These are phyloP conservation scores for Blastobotrys terrestris DNA, from an alignment of 805 yeast species.

Conservation along the genomic window DNA sequence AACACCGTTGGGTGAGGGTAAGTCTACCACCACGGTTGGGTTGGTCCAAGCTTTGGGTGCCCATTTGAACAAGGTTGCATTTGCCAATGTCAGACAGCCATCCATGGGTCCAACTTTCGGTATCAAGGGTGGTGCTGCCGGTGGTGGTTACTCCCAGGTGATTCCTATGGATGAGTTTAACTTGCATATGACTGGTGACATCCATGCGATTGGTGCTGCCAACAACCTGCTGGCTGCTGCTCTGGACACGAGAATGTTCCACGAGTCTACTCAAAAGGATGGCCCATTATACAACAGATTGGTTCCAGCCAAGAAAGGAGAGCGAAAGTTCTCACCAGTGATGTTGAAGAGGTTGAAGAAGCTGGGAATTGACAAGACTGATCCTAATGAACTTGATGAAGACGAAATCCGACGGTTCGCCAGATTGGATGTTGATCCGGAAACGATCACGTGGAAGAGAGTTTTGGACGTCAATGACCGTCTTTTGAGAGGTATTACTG, in stretches of 20 bases:
- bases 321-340: conserved; percentile 68
- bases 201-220: conserved; percentile 93
- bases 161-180: conserved; percentile 99
- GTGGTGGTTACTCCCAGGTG: conserved; percentile 97
- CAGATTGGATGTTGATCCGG: conserved; percentile 82
- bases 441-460: conserved; percentile 84
- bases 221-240: conserved; percentile 94
- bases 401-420: conserved; percentile 74
- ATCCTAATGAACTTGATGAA: conserved; percentile 70
- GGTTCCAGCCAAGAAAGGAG: conserved; percentile 77
- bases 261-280: conserved; percentile 81
- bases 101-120: conserved; percentile 99
- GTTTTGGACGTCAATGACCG: conserved; percentile 95
- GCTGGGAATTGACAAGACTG: conserved; percentile 68
- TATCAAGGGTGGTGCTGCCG: conserved; percentile 99
- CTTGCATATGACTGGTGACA: conserved; percentile 96
- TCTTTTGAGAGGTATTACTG: conserved; percentile 78
- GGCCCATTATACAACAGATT: conserved; percentile 74
- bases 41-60: conserved; percentile 93
- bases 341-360: conserved; percentile 71
- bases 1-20: conserved; percentile 97
- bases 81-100: conserved; percentile 96
- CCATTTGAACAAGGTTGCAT: conserved; percentile 69
- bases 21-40: conserved; percentile 93
- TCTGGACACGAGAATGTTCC: conserved; percentile 94